Evolutionary conservation across 1,284 basidiomycete species (phyloP), one percentile per base, ranked within the genome.

Genomic region (Ganoderma meredithae): DNA sequence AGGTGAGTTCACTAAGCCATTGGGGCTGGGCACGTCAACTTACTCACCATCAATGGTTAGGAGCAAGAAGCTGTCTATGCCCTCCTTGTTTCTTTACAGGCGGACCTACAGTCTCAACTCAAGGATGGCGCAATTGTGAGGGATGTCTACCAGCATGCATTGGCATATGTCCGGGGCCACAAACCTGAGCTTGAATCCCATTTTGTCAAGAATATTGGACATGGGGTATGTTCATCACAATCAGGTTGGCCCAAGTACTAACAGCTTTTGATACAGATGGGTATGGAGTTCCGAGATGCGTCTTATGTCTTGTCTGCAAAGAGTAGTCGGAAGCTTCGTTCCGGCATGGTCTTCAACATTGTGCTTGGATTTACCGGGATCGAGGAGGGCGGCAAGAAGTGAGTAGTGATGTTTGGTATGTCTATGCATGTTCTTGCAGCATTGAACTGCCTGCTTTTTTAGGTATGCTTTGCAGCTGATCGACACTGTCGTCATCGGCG

Each of bases 251-350:
- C 41, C 6, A 65, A 6, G 49, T 43, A 55, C 40, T 67, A 27
- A 65, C 33, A 65, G 58, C 15, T 6, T 52, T 19, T 68, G 8
- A 13, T 67, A 8, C 75, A 97, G 95, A 97, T 91, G 78, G 96
- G 96, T 15, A 88, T 98, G 78, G 97, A 99, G 79, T 98, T 97
- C 82, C 90, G 97, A 41, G 97, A 99, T 78, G 90, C 93, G 12
- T 84, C 90, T 0, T 98, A 96, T 78, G 82, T 96, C 2, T 83
- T 99, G 44, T 93, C 90, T 3, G 74, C 90, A 13, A 99, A 98
- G 83, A 97, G 95, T 76, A 83, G 81, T 12, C 89, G 93, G 15
- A 82, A 82, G 40, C 79, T 99, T 64, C 89, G 89, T 77, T 82
- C 90, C 62, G 91, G 92, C 77, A 98, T 98, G 96, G 85, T 95